These are phyloP conservation scores for Aureobasidium sp. DNA, from an alignment of 2,329 filamentous ascomycete genomes.

Conservation along the genomic window DNA sequence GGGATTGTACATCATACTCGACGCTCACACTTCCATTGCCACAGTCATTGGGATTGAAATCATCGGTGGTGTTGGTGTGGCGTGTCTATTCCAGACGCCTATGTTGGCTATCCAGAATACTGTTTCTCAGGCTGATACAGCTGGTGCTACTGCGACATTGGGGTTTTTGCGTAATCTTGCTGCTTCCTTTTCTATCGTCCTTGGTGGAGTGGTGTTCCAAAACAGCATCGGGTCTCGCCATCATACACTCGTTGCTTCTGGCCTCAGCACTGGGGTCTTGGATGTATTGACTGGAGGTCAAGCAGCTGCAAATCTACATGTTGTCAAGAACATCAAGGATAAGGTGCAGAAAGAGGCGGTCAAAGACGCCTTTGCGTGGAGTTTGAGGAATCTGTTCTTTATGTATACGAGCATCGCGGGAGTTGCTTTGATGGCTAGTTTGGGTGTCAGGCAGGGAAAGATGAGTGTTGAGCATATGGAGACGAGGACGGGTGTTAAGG, in stretches of 20 bases:
- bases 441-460: conserved; percentile 76
- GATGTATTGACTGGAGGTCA: conserved; percentile 43
- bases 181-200: conserved; percentile 53
- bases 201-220: conserved; percentile 58
- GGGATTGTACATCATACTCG: conserved; percentile 53
- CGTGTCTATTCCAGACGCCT: conserved; percentile 60
- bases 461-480: conserved; percentile 58
- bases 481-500: conserved; percentile 52
- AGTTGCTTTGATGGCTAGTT: conserved; percentile 88
- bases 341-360: conserved; percentile 43
- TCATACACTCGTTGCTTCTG: conserved; percentile 21
- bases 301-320: conserved; percentile 53
- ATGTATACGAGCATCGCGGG: conserved; percentile 62
- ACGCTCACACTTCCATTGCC: conserved; percentile 38
- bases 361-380: conserved; percentile 53
- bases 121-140: conserved; percentile 54
- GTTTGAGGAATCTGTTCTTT: conserved; percentile 56
- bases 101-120: conserved; percentile 63
- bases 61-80: conserved; percentile 56
- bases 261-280: conserved; percentile 33
- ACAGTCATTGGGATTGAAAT: conserved; percentile 56
- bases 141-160: conserved; percentile 58
- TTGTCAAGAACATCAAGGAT: conserved; percentile 46
- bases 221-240: conserved; percentile 40
- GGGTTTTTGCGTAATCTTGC: conserved; percentile 53